These are phyloP conservation scores for Alternaria sp. DNA, from an alignment of 2,329 filamentous ascomycete genomes.

Conservation along the genomic window DNA sequence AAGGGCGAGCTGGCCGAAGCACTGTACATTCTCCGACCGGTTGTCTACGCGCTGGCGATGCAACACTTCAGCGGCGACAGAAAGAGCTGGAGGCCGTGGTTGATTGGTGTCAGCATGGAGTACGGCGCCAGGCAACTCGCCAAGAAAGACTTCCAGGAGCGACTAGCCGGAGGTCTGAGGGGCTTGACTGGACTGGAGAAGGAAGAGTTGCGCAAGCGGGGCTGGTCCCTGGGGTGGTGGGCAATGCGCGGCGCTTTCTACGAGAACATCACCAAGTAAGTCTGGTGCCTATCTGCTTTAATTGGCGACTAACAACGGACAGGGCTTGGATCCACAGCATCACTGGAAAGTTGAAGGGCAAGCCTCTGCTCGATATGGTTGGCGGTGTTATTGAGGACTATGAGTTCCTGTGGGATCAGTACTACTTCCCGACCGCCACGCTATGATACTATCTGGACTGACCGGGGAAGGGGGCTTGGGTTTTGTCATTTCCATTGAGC, in stretches of 20 bases:
- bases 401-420: conserved; percentile 97
- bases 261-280: conserved; percentile 80
- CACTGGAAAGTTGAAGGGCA: conserved; percentile 73
- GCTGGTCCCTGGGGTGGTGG: conserved; percentile 96
- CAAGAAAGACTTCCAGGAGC: conserved; percentile 69
- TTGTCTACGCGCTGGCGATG: conserved; percentile 85
- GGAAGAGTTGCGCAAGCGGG: conserved; percentile 87
- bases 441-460: conserved; percentile 52
- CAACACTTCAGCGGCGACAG: conserved; percentile 75
- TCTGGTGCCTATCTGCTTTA: conserved; percentile 1
- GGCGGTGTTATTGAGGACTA: conserved; percentile 93
- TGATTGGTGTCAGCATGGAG: conserved; percentile 84
- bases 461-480: too few species aligned
- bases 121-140: conserved; percentile 86
- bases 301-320: conserved; percentile 25
- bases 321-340: conserved; percentile 72
- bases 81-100: conserved; percentile 90
- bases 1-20: conserved; percentile 86
- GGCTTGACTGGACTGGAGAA: conserved; percentile 84
- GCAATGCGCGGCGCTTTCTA: conserved; percentile 96
- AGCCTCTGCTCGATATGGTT: conserved; percentile 80
- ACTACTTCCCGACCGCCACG: conserved; percentile 82
- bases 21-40: conserved; percentile 88
- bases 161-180: conserved; percentile 74
- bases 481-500: background rate